phyloP scores from a whole-genome alignment of 2,329 filamentous ascomycete species.

The Bipolaris cookei region DNA sequence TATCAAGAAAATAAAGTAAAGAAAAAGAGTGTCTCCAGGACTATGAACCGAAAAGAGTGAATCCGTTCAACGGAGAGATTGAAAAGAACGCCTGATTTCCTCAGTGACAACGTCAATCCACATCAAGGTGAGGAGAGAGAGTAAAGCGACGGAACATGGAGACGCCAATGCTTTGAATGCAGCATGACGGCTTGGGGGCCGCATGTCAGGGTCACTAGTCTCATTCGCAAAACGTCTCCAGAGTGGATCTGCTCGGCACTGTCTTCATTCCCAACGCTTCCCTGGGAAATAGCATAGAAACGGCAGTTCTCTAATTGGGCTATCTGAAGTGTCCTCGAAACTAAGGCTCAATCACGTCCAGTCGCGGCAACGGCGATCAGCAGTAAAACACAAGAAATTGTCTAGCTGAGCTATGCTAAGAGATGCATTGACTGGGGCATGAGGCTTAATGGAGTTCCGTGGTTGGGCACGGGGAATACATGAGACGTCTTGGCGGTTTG shows the following conservation, averaged over 20 bases:
- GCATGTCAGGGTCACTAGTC: slow-evolving; percentile 21
- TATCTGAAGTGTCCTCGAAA: slow-evolving; percentile 32
- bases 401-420: slow-evolving; percentile 7
- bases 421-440: slow-evolving; percentile 3
- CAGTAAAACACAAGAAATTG: slow-evolving; percentile 6
- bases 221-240: slow-evolving; percentile 38
- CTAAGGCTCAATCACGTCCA: slow-evolving; percentile 29
- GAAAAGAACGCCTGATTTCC: slow-evolving; percentile 30
- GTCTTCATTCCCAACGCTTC: slow-evolving; percentile 12
- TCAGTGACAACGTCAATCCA: slow-evolving; percentile 12
- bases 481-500: slow-evolving; percentile 41
- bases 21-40: slow-evolving; percentile 37
- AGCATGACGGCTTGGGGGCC: slow-evolving; percentile 24
- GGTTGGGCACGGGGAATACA: slow-evolving; percentile 24
- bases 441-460: slow-evolving; percentile 11
- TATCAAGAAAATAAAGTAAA: slow-evolving; percentile 6
- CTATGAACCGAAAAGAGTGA: slow-evolving; percentile 30
- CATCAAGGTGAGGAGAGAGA: slow-evolving; percentile 26
- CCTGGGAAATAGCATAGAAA: slow-evolving; percentile 21
- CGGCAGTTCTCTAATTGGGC: slow-evolving; percentile 19
- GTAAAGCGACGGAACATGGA: slow-evolving; percentile 31
- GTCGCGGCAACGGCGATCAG: slow-evolving; percentile 17
- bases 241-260: slow-evolving; percentile 25
- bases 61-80: slow-evolving; percentile 42
- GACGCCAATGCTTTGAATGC: slow-evolving; percentile 42